Conservation (phyloP, 139 green algal genomes). For the Closterium sp. region DNA sequence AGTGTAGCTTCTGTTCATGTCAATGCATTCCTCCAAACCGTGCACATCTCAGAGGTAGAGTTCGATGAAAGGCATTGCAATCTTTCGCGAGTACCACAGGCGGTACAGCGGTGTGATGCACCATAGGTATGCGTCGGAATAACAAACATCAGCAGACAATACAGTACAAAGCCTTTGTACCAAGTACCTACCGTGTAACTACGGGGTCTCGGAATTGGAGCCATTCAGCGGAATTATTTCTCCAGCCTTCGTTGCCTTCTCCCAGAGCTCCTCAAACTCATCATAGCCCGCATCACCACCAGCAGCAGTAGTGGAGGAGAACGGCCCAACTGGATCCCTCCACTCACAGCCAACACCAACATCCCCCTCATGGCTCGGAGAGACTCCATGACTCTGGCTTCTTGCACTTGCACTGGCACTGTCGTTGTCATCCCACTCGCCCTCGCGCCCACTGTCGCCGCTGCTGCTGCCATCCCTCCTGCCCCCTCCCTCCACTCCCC, state of each 20-base stretch:
- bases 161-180: no score
- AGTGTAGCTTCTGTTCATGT: no score
- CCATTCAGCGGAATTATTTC: neutral
- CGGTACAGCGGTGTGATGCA: no score
- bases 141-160: no score
- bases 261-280: conserved; percentile 16
- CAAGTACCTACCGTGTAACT: neutral
- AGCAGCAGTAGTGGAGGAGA: neutral
- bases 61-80: no score
- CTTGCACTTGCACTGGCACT: neutral
- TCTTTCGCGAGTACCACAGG: no score
- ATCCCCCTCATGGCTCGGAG: neutral
- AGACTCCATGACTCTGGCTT: neutral
- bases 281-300: neutral
- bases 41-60: no score
- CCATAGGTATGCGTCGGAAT: no score
- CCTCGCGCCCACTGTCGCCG: neutral
- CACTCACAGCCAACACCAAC: neutral
- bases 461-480: neutral
- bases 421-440: neutral
- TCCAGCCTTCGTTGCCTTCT: neutral
- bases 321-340: neutral
- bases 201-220: no score
- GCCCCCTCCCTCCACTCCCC: neutral
- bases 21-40: no score